Conservation (phyloP, 495 filamentous ascomycete species). For the Lophiotrema nucula region DNA sequence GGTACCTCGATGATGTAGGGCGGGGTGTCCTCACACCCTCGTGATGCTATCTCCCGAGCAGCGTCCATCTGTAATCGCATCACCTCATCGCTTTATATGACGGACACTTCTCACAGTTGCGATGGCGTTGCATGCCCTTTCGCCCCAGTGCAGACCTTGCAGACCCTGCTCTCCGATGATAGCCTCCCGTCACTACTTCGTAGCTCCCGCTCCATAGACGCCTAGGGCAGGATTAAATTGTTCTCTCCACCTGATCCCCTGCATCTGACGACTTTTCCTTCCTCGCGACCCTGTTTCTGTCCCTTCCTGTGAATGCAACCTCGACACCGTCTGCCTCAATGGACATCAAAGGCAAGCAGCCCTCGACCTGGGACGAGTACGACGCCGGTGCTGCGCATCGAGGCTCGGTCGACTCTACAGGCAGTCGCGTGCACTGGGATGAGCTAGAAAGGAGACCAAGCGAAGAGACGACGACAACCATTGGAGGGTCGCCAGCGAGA, state of each 20-base stretch:
- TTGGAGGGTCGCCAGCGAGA: conserved; percentile 13
- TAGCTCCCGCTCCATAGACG: conserved; percentile 14
- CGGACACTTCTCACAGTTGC: neutral
- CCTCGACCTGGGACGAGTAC: conserved; percentile 56
- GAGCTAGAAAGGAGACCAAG: conserved; percentile 25
- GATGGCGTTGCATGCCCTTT: neutral
- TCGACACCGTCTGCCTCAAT: neutral
- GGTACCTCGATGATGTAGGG: conserved; percentile 1
- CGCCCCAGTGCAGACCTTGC: neutral
- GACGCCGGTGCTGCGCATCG: conserved; percentile 37
- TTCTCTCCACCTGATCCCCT: neutral
- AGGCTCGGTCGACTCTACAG: conserved; percentile 41
- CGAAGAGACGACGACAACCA: conserved; percentile 7
- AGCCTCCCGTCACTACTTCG: conserved; percentile 12
- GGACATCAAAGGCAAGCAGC: conserved; percentile 38
- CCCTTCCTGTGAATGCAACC: neutral
- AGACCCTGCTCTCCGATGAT: conserved; percentile 22
- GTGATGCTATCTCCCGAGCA: conserved; percentile 4
- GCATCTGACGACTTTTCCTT: neutral
- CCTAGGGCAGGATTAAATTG: conserved; percentile 2
- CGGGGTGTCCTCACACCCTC: conserved; percentile 4
- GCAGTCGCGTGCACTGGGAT: conserved; percentile 43
- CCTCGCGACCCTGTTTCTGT: neutral
- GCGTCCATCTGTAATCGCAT: neutral
- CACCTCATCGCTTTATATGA: neutral